These are phyloP conservation scores for Quillaja saponaria DNA, from an alignment of 306 rosid genomes.

Conservation along the genomic window DNA sequence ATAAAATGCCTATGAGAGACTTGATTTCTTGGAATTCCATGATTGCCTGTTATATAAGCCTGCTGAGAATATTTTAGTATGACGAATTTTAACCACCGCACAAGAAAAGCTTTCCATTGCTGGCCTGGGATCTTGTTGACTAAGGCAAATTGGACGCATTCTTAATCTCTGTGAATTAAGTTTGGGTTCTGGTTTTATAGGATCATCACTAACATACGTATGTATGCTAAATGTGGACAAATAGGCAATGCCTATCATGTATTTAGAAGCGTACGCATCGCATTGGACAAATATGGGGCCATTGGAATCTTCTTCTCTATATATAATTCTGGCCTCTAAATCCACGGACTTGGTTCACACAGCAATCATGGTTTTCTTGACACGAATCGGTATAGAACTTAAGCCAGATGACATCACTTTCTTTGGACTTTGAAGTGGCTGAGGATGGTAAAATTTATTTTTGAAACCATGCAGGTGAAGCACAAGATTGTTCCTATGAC, in stretches of 20 bases:
- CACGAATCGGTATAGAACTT: slow-evolving; percentile 40
- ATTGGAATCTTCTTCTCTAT: slow-evolving; percentile 60
- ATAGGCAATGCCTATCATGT: slow-evolving; percentile 48
- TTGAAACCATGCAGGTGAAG: slow-evolving; percentile 54
- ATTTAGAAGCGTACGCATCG: slow-evolving; percentile 39
- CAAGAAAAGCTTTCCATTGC: slow-evolving; percentile 50
- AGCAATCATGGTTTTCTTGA: slow-evolving; percentile 45
- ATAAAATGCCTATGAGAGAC: slow-evolving; percentile 52
- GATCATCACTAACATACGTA: slow-evolving; percentile 50
- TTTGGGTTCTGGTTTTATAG: slow-evolving; percentile 35
- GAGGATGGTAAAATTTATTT: slow-evolving; percentile 46
- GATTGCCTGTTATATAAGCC: slow-evolving; percentile 44
- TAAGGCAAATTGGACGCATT: slow-evolving; percentile 60
- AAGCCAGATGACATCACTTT: slow-evolving; percentile 53
- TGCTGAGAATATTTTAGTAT: slow-evolving; percentile 45
- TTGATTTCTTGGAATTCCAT: slow-evolving; percentile 55
- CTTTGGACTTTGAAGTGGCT: slow-evolving; percentile 45
- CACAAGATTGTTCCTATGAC: slow-evolving; percentile 47
- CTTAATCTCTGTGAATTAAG: slow-evolving; percentile 33
- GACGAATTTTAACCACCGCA: slow-evolving; percentile 32
- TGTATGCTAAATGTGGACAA: slow-evolving; percentile 66
- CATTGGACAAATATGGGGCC: slow-evolving; percentile 40
- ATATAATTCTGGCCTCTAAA: slow-evolving; percentile 50
- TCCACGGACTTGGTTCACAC: slow-evolving; percentile 53
- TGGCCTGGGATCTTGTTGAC: slow-evolving; percentile 53